Percentiles rank a stretch among this genome's conserved stretches.
These are phyloP conservation scores for Ananas comosus DNA, from an alignment of 176 grass and related monocot genomes.

Conservation along the genomic window DNA sequence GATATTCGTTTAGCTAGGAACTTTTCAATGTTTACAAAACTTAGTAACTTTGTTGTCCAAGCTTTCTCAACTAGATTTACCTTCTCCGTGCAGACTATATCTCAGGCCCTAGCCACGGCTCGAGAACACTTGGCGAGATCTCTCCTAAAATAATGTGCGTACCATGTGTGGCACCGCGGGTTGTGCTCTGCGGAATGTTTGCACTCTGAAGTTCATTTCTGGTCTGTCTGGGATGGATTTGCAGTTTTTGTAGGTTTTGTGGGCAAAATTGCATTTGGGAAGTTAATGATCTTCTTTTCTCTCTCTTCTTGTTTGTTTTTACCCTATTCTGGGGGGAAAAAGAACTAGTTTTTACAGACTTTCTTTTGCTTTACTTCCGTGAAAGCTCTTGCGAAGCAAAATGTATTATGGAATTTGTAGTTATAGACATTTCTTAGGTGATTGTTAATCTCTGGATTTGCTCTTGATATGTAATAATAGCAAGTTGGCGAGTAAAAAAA, in stretches of 20 bases:
- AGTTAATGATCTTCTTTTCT: slow-evolving; percentile 1
- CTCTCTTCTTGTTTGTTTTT: background rate
- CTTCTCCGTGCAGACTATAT: slow-evolving; percentile 57
- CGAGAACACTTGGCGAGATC: slow-evolving; percentile 91
- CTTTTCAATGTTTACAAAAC: background rate
- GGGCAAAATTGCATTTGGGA: too few relatives aligned
- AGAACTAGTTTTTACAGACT: too few relatives aligned
- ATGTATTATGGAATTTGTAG: too few relatives aligned
- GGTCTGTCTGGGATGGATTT: too few relatives aligned
- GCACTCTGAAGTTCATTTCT: too few relatives aligned
- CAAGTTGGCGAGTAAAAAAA: too few relatives aligned
- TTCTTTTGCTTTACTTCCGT: too few relatives aligned
- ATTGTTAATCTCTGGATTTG: background rate
- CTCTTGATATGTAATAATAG: too few relatives aligned
- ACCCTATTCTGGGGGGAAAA: background rate
- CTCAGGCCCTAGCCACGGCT: slow-evolving; percentile 73
- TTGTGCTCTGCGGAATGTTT: too few relatives aligned
- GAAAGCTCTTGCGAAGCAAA: too few relatives aligned
- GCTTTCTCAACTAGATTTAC: slow-evolving; percentile 7
- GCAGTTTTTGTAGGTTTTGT: too few relatives aligned
- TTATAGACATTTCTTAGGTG: background rate
- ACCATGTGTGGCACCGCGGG: background rate
- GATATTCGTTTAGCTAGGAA: background rate
- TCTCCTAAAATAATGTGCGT: slow-evolving; percentile 70
- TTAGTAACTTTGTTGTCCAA: background rate